Percentiles rank a stretch among this genome's conserved stretches.
phyloP scores from a whole-genome alignment of 371 early-diverging fungal species.

The Rhizopus microsporus region DNA sequence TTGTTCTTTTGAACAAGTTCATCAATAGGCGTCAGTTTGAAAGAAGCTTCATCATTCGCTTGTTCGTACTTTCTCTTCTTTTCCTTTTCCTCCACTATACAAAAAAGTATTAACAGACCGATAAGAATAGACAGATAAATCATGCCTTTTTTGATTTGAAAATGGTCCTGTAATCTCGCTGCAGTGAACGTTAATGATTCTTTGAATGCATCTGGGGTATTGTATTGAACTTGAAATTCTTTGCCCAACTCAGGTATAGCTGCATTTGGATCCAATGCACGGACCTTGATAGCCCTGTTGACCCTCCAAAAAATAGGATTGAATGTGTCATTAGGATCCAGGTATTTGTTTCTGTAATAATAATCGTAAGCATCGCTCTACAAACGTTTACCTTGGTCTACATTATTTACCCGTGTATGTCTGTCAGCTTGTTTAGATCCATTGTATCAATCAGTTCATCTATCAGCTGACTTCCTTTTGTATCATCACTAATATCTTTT shows the following conservation, averaged over 20 bases:
- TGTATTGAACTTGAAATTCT: slow-evolving; percentile 1
- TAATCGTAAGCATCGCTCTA: neutral
- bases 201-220: slow-evolving; percentile 6
- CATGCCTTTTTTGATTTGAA: slow-evolving; percentile 53
- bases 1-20: slow-evolving; percentile 11
- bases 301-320: slow-evolving; percentile 65
- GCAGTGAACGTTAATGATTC: slow-evolving; percentile 37
- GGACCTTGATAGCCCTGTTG: slow-evolving; percentile 54
- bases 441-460: slow-evolving; percentile 13
- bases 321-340: slow-evolving; percentile 48
- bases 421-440: slow-evolving; percentile 10
- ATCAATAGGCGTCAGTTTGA: slow-evolving; percentile 8
- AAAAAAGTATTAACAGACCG: neutral
- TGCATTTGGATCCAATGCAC: slow-evolving; percentile 55
- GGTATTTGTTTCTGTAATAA: slow-evolving; percentile 28
- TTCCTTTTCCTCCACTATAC: slow-evolving; percentile 27
- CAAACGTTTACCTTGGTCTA: slow-evolving; percentile 9
- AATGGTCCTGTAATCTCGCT: slow-evolving; percentile 40
- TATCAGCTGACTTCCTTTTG: slow-evolving; percentile 4
- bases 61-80: slow-evolving; percentile 32
- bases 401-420: slow-evolving; percentile 3
- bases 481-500: neutral
- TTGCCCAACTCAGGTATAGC: slow-evolving; percentile 55
- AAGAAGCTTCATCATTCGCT: slow-evolving; percentile 10
- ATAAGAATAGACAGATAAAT: neutral